Base-by-base conservation (phyloP, 768 basidiomycete species). In the Tylopilus vinaceipallidus region DNA sequence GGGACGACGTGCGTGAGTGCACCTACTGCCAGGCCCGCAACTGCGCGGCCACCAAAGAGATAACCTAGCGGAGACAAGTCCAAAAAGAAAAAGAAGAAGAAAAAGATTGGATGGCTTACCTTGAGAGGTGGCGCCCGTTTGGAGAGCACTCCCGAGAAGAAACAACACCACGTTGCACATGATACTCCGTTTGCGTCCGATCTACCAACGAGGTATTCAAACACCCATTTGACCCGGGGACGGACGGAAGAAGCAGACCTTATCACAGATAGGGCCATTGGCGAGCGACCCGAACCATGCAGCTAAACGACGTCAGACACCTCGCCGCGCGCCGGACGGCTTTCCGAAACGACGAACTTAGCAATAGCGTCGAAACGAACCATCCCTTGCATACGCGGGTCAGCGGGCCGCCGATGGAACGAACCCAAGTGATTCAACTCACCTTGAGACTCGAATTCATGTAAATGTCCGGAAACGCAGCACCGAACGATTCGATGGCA, bases 191-290 rank as follows among this genome's bases (percentile, higher is more conserved):
- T 56, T 67, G 20, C 66, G 57, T 24, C 67, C 66, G 32, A 67
- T 57, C 66, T 67, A 27, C 17, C 32, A 34, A 3, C 2, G 17
- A 26, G n/a, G n/a, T n/a, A n/a, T n/a, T n/a, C 4, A 8, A 34
- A 12, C 13, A 32, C 23, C n/a, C 4, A 20, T 26, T 48, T 19
- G 39, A 22, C 6, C 6, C 1, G 10, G 22, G 23, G 10, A 42
- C 2, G 17, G 13, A 26, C 12, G 11, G 23, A 12, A 26, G 30
- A 35, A 14, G 12, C 50, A 26, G 27, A 64, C 64, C 54, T 59
- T 69, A 51, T 67, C 67, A 43, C 67, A 67, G 33, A 67, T 14
- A 19, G 66, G 67, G 12, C 66, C 66, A 39, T 69, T 67, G 30
- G 50, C 34, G 23, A 63, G 56, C 20, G 65, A 67, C 5, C 66